Evolutionary conservation across 495 filamentous ascomycete species (phyloP).

Genomic region (Aspergillus avenaceus): DNA sequence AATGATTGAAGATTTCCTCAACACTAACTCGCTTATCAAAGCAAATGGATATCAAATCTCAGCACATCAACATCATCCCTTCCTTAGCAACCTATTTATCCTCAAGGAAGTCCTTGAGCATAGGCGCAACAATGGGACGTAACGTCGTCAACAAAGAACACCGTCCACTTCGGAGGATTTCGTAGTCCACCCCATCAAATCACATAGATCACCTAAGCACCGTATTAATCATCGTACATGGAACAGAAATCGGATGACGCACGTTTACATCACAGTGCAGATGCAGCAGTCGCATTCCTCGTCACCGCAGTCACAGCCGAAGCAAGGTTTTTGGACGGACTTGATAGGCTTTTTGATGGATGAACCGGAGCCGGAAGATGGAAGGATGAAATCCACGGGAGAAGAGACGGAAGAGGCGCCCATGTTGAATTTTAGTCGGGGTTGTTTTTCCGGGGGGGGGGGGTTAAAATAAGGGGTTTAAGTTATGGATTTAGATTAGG

Average conservation of each 20-base stretch:
- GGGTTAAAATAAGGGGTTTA: too few species aligned
- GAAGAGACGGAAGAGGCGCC: slow-evolving; percentile 1
- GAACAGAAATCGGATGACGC: too few species aligned
- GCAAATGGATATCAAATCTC: neutral
- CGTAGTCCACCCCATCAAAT: too few species aligned
- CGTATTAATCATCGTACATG: too few species aligned
- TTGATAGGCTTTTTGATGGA: slow-evolving; percentile 41
- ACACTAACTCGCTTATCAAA: neutral
- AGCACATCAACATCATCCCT: too few species aligned
- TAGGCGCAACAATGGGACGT: too few species aligned
- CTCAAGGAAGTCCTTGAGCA: too few species aligned
- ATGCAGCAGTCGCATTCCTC: slow-evolving; percentile 44
- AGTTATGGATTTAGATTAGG: too few species aligned
- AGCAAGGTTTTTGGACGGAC: slow-evolving; percentile 39
- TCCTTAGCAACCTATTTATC: too few species aligned
- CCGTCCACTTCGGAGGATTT: too few species aligned
- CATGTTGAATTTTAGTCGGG: neutral
- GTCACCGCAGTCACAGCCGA: slow-evolving; percentile 42
- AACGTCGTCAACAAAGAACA: too few species aligned
- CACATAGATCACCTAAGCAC: too few species aligned
- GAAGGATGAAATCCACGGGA: slow-evolving; percentile 5
- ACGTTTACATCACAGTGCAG: slow-evolving; percentile 45
- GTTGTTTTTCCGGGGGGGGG: neutral
- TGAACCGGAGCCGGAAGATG: slow-evolving; percentile 10
- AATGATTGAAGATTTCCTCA: neutral